phyloP scores from a whole-genome alignment of 1,284 basidiomycete species.

The Ceratobasidium sp. region DNA sequence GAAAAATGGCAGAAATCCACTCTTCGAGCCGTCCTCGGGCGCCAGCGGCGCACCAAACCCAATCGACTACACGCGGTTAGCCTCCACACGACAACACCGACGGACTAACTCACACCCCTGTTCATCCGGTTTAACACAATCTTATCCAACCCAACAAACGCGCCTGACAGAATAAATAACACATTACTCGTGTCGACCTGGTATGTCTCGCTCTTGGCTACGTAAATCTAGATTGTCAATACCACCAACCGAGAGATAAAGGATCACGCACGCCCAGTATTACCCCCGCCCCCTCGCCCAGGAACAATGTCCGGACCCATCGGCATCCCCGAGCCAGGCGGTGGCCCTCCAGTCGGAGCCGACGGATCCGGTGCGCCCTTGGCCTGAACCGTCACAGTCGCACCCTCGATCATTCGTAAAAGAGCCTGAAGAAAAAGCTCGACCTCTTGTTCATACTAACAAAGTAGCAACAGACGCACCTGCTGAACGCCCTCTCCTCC shows the following conservation, averaged over 20 bases:
- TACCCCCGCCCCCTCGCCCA: constrained; percentile 54
- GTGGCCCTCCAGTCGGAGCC: constrained; percentile 24
- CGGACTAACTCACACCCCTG: constrained; percentile 73
- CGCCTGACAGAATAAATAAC: constrained; percentile 90
- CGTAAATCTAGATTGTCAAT: neutral
- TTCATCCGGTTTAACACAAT: constrained; percentile 81
- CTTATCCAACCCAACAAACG: constrained; percentile 91
- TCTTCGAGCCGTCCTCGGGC: constrained; percentile 47
- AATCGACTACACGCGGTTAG: constrained; percentile 69
- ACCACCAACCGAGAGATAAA: neutral
- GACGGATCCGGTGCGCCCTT: constrained; percentile 63
- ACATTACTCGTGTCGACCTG: constrained; percentile 89
- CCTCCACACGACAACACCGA: neutral
- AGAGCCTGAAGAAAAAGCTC: constrained; percentile 64
- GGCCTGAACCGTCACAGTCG: constrained; percentile 76
- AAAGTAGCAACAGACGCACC: constrained; percentile 51
- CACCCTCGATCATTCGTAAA: constrained; percentile 93
- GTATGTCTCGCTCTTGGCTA: constrained; percentile 64
- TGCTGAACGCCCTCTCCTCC: constrained; percentile 98
- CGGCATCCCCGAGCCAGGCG: constrained; percentile 50
- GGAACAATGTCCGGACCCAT: constrained; percentile 50
- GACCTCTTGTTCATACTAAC: no score
- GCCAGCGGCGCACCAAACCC: constrained; percentile 83
- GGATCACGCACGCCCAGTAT: constrained; percentile 34
- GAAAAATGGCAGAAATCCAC: constrained; percentile 69